Percentiles rank a stretch among this genome's conserved stretches.
Conservation (phyloP, 371 early-diverging fungal species). For the Mortierella sp. region DNA sequence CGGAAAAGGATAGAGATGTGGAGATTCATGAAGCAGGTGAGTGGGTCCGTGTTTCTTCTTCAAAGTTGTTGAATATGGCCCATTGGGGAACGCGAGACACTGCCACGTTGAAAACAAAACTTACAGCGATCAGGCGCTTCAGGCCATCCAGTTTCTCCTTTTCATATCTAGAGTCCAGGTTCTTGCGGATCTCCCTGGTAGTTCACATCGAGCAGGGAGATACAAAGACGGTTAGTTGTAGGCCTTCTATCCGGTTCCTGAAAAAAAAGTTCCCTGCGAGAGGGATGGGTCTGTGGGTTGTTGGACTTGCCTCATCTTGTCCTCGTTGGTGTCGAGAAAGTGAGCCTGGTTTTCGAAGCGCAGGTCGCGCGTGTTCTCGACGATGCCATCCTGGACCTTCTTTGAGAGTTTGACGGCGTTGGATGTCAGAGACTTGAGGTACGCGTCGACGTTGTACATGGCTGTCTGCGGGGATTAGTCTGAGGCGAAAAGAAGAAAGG, state of each 20-base stretch:
- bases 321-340: conserved; percentile 91
- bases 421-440: conserved; percentile 48
- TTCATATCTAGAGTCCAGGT: conserved; percentile 88
- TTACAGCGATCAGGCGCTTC: conserved; percentile 90
- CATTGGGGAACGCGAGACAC: neutral
- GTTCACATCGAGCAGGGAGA: neutral
- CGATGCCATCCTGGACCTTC: conserved; percentile 86
- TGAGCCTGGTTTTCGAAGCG: conserved; percentile 82
- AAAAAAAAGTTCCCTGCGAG: neutral
- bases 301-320: conserved; percentile 67
- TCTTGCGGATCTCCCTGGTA: conserved; percentile 74
- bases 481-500: neutral
- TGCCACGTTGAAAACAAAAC: conserved; percentile 23
- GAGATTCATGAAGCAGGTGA: neutral
- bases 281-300: neutral
- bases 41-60: neutral
- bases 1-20: neutral
- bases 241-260: neutral
- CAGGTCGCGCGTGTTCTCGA: conserved; percentile 90
- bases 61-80: neutral
- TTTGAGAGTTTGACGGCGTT: conserved; percentile 86
- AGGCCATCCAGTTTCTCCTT: conserved; percentile 93
- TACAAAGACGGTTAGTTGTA: neutral
- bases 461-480: neutral
- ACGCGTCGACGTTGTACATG: conserved; percentile 57